Conservation (phyloP, 441 rosid species). For the Melastoma candidum region DNA sequence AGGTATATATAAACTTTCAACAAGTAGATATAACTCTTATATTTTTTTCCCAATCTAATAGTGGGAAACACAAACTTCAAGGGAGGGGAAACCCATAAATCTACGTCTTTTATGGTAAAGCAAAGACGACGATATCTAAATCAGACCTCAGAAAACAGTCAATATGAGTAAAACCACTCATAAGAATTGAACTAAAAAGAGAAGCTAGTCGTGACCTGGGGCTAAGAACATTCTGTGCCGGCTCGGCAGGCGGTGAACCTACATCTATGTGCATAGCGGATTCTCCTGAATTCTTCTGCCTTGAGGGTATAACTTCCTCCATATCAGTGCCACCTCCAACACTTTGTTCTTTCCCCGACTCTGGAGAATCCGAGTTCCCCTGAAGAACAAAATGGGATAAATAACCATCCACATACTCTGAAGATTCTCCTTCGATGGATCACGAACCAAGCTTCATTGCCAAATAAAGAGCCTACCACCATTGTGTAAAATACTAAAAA, state of each 20-base stretch:
- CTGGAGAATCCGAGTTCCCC: slow-evolving; percentile 43
- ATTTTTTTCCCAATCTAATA: background rate
- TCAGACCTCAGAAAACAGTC: too few relatives aligned
- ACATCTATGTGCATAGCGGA: slow-evolving; percentile 25
- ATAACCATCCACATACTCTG: too few relatives aligned
- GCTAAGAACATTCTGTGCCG: slow-evolving; percentile 32
- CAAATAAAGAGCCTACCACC: too few relatives aligned
- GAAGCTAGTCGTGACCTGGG: slow-evolving; percentile 35
- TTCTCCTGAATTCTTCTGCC: slow-evolving; percentile 36
- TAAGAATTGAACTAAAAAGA: background rate
- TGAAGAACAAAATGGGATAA: slow-evolving; percentile 8
- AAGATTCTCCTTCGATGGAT: too few relatives aligned
- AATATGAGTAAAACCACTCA: too few relatives aligned
- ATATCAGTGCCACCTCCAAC: slow-evolving; percentile 19
- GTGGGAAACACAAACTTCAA: background rate
- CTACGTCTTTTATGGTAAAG: background rate
- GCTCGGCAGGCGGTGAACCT: slow-evolving; percentile 27
- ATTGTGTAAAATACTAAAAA: too few relatives aligned
- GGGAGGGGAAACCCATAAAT: background rate
- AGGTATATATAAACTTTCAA: background rate
- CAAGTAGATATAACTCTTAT: background rate
- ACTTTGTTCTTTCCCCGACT: slow-evolving; percentile 40
- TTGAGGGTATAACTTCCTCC: slow-evolving; percentile 30
- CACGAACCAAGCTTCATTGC: too few relatives aligned
- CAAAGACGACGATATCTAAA: background rate